Evolutionary conservation across 495 filamentous ascomycete species (phyloP).

Genomic region (Lophiotrema nucula): DNA sequence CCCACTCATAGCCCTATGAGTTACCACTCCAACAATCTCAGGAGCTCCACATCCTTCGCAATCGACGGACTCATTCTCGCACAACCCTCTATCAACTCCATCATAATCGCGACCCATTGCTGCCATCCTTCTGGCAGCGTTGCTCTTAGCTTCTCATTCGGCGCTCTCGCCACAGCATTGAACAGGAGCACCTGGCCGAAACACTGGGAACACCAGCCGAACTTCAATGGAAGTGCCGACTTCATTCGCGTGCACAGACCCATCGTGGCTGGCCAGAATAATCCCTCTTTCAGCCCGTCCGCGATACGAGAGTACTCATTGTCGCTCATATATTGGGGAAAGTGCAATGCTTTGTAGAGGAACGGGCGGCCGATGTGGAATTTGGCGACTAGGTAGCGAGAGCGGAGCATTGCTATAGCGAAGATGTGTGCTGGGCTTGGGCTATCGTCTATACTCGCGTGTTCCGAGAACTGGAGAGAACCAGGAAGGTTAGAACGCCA

Average conservation of each 20-base stretch:
- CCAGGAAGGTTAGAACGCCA: slow-evolving; percentile 31
- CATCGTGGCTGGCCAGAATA: slow-evolving; percentile 30
- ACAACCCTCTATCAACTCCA: slow-evolving; percentile 22
- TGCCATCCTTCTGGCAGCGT: slow-evolving; percentile 30
- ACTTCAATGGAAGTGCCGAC: slow-evolving; percentile 27
- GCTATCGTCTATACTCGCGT: slow-evolving; percentile 10
- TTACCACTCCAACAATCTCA: slow-evolving; percentile 17
- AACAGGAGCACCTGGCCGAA: slow-evolving; percentile 30
- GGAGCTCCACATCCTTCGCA: slow-evolving; percentile 28
- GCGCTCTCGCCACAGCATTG: slow-evolving; percentile 16
- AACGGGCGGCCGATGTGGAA: slow-evolving; percentile 33
- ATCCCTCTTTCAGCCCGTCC: slow-evolving; percentile 12
- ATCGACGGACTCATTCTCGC: slow-evolving; percentile 23
- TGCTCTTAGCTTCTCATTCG: slow-evolving; percentile 16
- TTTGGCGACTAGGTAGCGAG: slow-evolving; percentile 30
- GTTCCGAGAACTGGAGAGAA: slow-evolving; percentile 26
- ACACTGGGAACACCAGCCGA: slow-evolving; percentile 32
- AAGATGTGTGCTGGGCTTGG: slow-evolving; percentile 31
- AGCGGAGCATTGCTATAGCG: slow-evolving; percentile 30
- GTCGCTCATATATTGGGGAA: slow-evolving; percentile 14
- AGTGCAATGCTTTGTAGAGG: slow-evolving; percentile 32
- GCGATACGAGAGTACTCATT: slow-evolving; percentile 16
- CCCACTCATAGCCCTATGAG: too few species aligned
- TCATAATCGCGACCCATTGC: slow-evolving; percentile 28
- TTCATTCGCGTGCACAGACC: slow-evolving; percentile 27